phyloP scores from a whole-genome alignment of 1,284 basidiomycete species.

The Pholiota adiposa region DNA sequence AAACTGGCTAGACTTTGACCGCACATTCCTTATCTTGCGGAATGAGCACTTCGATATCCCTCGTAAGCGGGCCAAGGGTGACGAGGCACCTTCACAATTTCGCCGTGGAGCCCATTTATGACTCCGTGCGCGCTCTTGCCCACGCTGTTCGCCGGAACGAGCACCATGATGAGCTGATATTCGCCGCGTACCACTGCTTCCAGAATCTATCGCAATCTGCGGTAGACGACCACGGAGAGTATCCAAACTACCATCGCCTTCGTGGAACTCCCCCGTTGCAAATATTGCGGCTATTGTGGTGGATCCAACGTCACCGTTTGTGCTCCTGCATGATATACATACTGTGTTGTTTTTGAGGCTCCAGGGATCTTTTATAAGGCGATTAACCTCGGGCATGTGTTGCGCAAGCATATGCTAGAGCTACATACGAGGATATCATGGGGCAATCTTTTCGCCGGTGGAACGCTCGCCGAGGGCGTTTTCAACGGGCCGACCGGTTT shows the following conservation, averaged over 20 bases:
- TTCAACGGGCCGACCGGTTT: slow-evolving; percentile 15
- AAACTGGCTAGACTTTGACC: slow-evolving; percentile 20
- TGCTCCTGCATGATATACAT: slow-evolving; percentile 18
- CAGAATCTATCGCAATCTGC: slow-evolving; percentile 14
- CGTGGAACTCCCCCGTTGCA: slow-evolving; percentile 20
- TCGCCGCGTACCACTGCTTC: slow-evolving; percentile 21
- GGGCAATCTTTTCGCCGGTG: slow-evolving; percentile 12
- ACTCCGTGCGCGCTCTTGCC: slow-evolving; percentile 13
- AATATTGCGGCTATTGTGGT: slow-evolving; percentile 18
- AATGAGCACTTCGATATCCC: slow-evolving; percentile 23
- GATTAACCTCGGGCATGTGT: slow-evolving; percentile 15
- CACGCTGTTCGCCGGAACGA: slow-evolving; percentile 12
- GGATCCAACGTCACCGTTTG: slow-evolving; percentile 5
- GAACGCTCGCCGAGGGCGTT: background rate
- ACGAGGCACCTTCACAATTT: slow-evolving; percentile 5
- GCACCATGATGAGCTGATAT: slow-evolving; percentile 12
- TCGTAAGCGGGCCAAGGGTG: background rate
- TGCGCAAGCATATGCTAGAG: slow-evolving; percentile 20
- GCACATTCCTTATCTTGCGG: slow-evolving; percentile 20
- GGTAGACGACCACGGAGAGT: slow-evolving; percentile 10
- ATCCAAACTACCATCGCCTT: slow-evolving; percentile 14
- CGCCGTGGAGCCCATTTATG: slow-evolving; percentile 15
- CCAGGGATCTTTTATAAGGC: slow-evolving; percentile 21
- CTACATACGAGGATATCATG: slow-evolving; percentile 18
- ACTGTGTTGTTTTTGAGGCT: slow-evolving; percentile 15